Evolutionary conservation across 2,329 filamentous ascomycete species (phyloP), one percentile per base, ranked within the genome.

Genomic region (Diaporthe eres): DNA sequence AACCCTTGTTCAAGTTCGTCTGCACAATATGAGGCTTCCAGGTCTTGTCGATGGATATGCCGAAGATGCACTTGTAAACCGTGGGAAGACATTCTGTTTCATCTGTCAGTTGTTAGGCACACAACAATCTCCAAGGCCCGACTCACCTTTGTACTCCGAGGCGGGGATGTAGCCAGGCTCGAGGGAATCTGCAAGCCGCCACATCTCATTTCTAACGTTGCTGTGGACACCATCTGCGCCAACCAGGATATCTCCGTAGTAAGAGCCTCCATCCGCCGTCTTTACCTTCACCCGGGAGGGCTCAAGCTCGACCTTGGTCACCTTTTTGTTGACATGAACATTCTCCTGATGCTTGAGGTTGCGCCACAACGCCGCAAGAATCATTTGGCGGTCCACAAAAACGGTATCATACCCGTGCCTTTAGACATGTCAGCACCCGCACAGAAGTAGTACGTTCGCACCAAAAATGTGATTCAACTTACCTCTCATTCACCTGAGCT

Each of bases 211-310:
- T 8, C 86, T 79, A 1, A 85, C 80, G 0, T 75, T 77, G 77
- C 86, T 87, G 74, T 86, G 81, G 25, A 87, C 81, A 1, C 86
- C 86, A 61, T 87, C 86, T 0, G 84, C 82, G 0, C 86, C 85
- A 0, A 86, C 79, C 0, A 87, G 77, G 0, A 87, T 77, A 25
- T 82, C 80, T 0, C 84, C 85, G 0, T 77, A 53, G 51, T 82
- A 83, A 0, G 75, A 58, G 7, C 77, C 72, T 8, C 85, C 85
- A 31, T 84, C 81, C 4, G 74, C 63, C 1, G 82, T 84, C 2
- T 61, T 77, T 0, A 86, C 85, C 0, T 76, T 74, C 6, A 84
- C 83, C 6, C 80, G n/a, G 0, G 42, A 49, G 1, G 55, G 25
- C n/a, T 61, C 25, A 10, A 76, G 76, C 8, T 79, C 75, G 28